phyloP scores from a whole-genome alignment of 768 basidiomycete species.

The Rhizopogon vesiculosus region DNA sequence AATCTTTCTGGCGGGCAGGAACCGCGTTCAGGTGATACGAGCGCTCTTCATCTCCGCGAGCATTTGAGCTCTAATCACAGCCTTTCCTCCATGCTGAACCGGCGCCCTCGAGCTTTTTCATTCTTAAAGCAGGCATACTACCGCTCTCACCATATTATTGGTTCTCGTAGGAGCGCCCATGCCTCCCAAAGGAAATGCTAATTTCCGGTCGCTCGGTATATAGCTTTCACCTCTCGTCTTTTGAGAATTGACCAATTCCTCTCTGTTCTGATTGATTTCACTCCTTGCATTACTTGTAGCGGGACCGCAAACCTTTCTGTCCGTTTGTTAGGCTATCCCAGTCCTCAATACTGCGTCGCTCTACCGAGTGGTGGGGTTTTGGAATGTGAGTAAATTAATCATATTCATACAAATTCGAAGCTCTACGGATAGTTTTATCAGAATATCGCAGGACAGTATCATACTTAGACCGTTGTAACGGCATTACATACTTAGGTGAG shows the following conservation, averaged over 20 bases:
- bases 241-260: background rate
- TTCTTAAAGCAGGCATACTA: background rate
- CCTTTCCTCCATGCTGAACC: background rate
- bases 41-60: background rate
- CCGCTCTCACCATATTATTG: slow-evolving; percentile 11
- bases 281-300: background rate
- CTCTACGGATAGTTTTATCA: background rate
- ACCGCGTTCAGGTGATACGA: background rate
- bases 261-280: background rate
- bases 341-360: background rate
- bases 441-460: background rate
- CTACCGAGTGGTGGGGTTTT: background rate
- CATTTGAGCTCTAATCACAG: background rate
- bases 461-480: background rate
- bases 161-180: slow-evolving; percentile 6
- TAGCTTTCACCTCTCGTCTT: slow-evolving; percentile 9
- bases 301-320: background rate
- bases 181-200: slow-evolving; percentile 5
- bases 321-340: no score
- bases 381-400: background rate
- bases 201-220: slow-evolving; percentile 29
- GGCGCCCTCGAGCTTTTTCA: background rate
- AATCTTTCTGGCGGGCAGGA: background rate
- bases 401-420: background rate
- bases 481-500: slow-evolving; percentile 4